Evolutionary conservation across 257 asterid genomes (phyloP), one percentile per base, ranked within the genome.

Genomic region (Rubia yunnanensis): DNA sequence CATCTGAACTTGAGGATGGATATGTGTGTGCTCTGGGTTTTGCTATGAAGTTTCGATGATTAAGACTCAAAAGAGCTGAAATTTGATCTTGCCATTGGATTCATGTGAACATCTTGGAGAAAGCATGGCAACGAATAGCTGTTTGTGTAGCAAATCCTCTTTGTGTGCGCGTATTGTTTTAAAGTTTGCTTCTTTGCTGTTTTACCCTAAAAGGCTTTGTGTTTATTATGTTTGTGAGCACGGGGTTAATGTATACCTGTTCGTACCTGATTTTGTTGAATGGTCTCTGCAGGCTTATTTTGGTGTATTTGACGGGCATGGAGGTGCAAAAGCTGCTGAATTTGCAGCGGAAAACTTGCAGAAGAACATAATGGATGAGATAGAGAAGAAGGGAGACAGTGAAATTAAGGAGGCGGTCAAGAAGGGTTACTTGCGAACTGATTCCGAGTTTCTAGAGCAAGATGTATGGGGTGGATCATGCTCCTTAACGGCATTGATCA

Each of bases 291-390:
- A 86, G 94, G 96, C 86, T 31, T 63, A 83, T 66, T 86, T 85
- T 70, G 95, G 95, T 56, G 70, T 89, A 35, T 89, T 77, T 74
- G 95, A 89, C 77, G 95, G 96, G 56, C 96, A 89, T 70, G 95
- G 95, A 59, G 95, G 96, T 27, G 76, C 73, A 20, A 80, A 79
- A 67, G 96, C 96, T 59, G 96, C 95, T 17, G 91, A 86, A 6
- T 86, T 69, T 74, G 91, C 91, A 27, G 91, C 92, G 8, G 70
- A 67, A 56, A 80, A 83, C 39, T 76, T 89, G 76, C 69, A 72
- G 3, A 80, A 73, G 64, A 85, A 82, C 73, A 79, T 89, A 50
- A 30, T 83, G 7, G 64, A 69, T 66, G 89, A 87, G 67, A 22
- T 87, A 11, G 79, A 53, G 48, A 77, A 57, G 39, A 78, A 74